Base-by-base conservation (phyloP, 352 stramenopile genomes). In the Globisporangium spiculum region DNA sequence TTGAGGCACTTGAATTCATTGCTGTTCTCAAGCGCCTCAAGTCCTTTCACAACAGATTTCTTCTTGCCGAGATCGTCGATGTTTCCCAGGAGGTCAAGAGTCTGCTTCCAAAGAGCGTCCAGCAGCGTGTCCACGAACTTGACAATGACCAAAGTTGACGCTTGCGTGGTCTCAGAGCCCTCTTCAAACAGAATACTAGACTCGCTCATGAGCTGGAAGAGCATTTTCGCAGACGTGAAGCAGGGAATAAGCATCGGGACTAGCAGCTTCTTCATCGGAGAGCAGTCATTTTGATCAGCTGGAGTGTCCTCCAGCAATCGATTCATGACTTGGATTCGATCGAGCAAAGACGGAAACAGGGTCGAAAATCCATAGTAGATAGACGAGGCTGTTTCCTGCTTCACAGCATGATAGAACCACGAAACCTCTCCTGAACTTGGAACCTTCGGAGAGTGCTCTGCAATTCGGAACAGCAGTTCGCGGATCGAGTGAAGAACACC, bases 1-100 rank as follows among this genome's bases (percentile, higher is more conserved):
- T 94, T 94, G 4, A 96, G 65, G 54, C 85, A 94, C 65, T 91
- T 92, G 66, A 94, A 94, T 54, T 94, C 86, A 53, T 77, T 68
- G 24, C 60, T 84, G 14, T 26, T 57, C 63, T 92, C 77, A 20
- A 96, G 71, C 50, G 71, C 52, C 32, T 88, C 76, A 10, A 92
- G 63, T 14, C 44, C 70, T 53, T 75, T 75, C n/a, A 70, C 26
- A 7, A 50, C n/a, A 7, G 53, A 53, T 0, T 10, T 12, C 12
- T 12, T 58, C 18, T 70, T 67, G 3, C 56, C 48, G n/a, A 78
- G 34, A 9, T 59, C 59, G 16, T 66, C 36, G 16, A 67, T 27
- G 18, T 60, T 26, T 20, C 50, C 53, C 3, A 85, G 26, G 26
- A 75, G 69, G 1, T 68, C 63, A 22, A 60, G 75, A 0, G 78